These are phyloP conservation scores for Hypoxylon crocopeplum DNA, from an alignment of 495 filamentous ascomycete genomes.

Conservation along the genomic window DNA sequence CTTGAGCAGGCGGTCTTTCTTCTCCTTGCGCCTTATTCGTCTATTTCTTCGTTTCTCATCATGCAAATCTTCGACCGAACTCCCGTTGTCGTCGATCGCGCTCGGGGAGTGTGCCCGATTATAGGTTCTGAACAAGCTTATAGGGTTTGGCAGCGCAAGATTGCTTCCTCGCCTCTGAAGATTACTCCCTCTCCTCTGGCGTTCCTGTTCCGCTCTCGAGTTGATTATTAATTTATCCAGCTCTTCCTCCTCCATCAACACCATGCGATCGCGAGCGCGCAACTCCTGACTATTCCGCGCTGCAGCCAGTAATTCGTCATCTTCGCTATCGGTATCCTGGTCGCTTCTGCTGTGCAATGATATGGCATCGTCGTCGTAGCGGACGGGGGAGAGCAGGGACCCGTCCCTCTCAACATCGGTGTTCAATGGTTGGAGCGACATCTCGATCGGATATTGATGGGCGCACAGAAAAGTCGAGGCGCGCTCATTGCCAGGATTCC, in stretches of 20 bases:
- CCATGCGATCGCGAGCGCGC: slow-evolving; percentile 72
- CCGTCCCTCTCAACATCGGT: slow-evolving; percentile 40
- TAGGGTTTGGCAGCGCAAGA: slow-evolving; percentile 53
- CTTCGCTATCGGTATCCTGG: slow-evolving; percentile 78
- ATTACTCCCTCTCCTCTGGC: slow-evolving; percentile 55
- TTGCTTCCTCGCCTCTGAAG: slow-evolving; percentile 57
- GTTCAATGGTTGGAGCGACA: slow-evolving; percentile 31
- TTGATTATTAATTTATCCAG: slow-evolving; percentile 74
- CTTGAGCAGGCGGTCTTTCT: slow-evolving; percentile 55
- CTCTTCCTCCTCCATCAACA: slow-evolving; percentile 89
- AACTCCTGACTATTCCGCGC: slow-evolving; percentile 75
- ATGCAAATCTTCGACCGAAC: slow-evolving; percentile 41
- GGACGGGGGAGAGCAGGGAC: slow-evolving; percentile 66
- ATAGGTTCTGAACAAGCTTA: slow-evolving; percentile 48
- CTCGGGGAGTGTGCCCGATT: slow-evolving; percentile 45
- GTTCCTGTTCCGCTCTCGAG: slow-evolving; percentile 54
- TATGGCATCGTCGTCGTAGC: slow-evolving; percentile 72
- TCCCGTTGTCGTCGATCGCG: slow-evolving; percentile 36
- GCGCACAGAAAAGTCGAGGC: slow-evolving; percentile 2
- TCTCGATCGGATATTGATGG: slow-evolving; percentile 19
- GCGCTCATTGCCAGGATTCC: slow-evolving; percentile 13
- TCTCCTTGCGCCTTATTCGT: slow-evolving; percentile 52
- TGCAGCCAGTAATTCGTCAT: slow-evolving; percentile 69
- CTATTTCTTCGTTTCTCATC: slow-evolving; percentile 60
- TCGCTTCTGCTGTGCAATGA: slow-evolving; percentile 71